Evolutionary conservation across 116 monocot genomes (phyloP).

Genomic region (Zostera marina): DNA sequence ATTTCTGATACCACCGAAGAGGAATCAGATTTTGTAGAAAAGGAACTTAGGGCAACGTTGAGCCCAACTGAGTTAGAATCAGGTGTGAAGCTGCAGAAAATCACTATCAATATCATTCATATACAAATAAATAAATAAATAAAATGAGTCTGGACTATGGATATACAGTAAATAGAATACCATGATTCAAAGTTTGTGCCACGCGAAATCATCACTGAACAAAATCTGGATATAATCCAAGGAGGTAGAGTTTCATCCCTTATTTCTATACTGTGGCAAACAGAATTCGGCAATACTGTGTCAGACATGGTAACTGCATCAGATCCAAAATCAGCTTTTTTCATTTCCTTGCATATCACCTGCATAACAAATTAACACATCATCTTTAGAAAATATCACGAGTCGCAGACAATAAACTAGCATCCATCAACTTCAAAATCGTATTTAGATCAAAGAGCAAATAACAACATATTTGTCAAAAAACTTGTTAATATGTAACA

Average conservation of each 20-base stretch:
- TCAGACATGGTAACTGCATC: conserved; percentile 13
- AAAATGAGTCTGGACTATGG: neutral
- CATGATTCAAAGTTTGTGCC: conserved; percentile 39
- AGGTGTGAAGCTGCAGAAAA: conserved; percentile 36
- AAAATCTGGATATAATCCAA: conserved; percentile 59
- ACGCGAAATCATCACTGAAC: conserved; percentile 55
- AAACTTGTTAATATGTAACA: no score
- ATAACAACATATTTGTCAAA: no score
- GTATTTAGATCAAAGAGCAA: neutral
- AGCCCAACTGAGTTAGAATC: conserved; percentile 38
- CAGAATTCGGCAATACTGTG: conserved; percentile 5
- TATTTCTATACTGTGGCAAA: conserved; percentile 74
- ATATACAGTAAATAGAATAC: conserved; percentile 16
- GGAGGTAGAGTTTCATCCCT: conserved; percentile 73
- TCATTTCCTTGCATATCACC: conserved; percentile 87
- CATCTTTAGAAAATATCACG: no score
- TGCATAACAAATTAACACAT: conserved; percentile 9
- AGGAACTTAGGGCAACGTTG: conserved; percentile 41
- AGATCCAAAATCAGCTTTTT: conserved; percentile 35
- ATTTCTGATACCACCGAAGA: neutral
- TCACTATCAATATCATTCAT: neutral
- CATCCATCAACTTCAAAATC: neutral
- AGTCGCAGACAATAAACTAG: neutral
- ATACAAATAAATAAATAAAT: neutral
- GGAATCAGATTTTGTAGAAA: conserved; percentile 10